Conservation (phyloP, 306 rosid species). For the Dalbergia oliveri region DNA sequence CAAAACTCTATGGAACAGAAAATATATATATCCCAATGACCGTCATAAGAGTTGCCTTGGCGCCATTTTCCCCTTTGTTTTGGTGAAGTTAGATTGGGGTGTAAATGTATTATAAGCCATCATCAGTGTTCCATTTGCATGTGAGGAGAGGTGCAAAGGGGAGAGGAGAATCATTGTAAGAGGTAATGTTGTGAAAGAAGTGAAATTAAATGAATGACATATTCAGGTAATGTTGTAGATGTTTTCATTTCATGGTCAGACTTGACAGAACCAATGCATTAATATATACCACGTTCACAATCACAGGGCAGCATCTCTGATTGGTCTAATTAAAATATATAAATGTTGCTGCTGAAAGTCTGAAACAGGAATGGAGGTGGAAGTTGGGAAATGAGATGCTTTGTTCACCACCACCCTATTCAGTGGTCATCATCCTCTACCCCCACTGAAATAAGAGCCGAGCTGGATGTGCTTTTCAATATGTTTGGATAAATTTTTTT, state of each 20-base stretch:
- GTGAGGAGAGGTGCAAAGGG: not conserved
- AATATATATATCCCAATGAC: constrained; percentile 14
- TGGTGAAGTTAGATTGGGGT: constrained; percentile 41
- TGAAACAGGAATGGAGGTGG: too few relatives aligned
- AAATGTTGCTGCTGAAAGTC: not conserved
- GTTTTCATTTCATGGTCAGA: not conserved
- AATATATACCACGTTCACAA: not conserved
- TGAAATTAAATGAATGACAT: not conserved
- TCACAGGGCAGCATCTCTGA: too few relatives aligned
- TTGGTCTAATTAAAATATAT: not conserved
- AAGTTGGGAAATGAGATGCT: too few relatives aligned
- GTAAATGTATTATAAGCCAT: constrained; percentile 21
- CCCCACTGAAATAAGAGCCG: too few relatives aligned
- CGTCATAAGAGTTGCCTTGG: constrained; percentile 42
- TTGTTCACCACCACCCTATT: too few relatives aligned
- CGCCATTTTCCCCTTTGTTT: constrained; percentile 4
- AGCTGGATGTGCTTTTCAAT: too few relatives aligned
- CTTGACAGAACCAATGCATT: too few relatives aligned
- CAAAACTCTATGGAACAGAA: constrained; percentile 31
- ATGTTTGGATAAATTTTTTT: too few relatives aligned
- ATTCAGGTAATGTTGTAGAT: not conserved
- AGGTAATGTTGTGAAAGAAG: not conserved
- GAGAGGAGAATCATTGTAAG: not conserved
- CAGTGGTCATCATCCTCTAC: too few relatives aligned
- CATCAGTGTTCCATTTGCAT: constrained; percentile 6